Evolutionary conservation across 1,284 basidiomycete genomes (phyloP), one percentile per base, ranked within the genome.

Genomic region (Cryptococcus wingfieldii): DNA sequence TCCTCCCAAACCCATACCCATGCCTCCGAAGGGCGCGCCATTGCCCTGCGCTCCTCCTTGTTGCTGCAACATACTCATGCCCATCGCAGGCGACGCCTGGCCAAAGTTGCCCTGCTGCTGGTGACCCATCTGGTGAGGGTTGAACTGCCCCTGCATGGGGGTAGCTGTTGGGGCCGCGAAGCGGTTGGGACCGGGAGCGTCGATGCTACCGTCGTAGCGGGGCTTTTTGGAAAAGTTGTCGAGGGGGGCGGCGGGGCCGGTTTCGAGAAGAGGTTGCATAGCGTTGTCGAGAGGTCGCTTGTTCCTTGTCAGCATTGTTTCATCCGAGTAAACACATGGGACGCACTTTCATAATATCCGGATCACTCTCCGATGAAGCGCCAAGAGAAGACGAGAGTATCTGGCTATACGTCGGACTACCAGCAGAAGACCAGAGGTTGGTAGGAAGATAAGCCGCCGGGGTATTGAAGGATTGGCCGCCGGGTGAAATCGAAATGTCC

Each of bases 141-240:
- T 42, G 16, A n/a, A n/a, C 1, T n/a, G 19, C 19, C 41, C 41
- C 41, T 42, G 41, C 41, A 42, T 42, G 41, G 12, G 41, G 16
- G 41, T 42, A 18, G 19, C 19, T 18, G n/a, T 42, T 4, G 41
- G n/a, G 23, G 23, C 41, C 5, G 19, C 45, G 25, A 46, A 25
- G 25, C 19, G 27, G 25, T 16, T 16, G 31, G 50, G 47, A 28
- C 58, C 54, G 25, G 84, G 84, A 59, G n/a, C 41, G 18, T 31
- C 23, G 25, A 47, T 27, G 25, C 19, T 31, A 55, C 86, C 87
- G 50, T 86, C 88, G 87, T 87, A 89, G 63, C 88, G 86, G 55
- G 88, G 84, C 78, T 90, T 90, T 82, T 90, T 91, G 51, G 63
- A 66, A 25, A 86, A 81, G 77, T 89, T 87, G 67, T 87, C 86